Conservation (phyloP, 2,329 filamentous ascomycete genomes). For the Aureobasidium sp. region DNA sequence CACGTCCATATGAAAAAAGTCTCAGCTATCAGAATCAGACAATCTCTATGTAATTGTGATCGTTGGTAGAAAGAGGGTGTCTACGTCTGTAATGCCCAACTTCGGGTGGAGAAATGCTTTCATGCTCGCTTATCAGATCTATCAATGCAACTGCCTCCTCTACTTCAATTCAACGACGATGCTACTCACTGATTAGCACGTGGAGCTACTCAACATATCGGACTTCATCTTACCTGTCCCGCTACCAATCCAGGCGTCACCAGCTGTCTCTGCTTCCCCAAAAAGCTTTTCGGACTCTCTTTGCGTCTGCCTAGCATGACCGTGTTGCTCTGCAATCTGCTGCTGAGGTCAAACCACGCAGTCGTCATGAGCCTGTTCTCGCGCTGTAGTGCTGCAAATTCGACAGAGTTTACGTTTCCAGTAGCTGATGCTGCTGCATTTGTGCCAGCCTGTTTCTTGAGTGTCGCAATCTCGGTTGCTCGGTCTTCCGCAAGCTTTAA, state of each 20-base stretch:
- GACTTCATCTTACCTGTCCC: conserved; percentile 14
- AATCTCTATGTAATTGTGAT: too few relatives aligned
- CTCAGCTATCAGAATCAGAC: too few relatives aligned
- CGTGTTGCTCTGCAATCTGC: conserved; percentile 73
- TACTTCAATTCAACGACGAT: neutral
- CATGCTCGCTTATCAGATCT: too few relatives aligned
- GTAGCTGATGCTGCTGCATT: neutral
- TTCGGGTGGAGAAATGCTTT: too few relatives aligned
- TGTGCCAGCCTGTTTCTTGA: conserved; percentile 16
- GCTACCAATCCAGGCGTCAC: conserved; percentile 23
- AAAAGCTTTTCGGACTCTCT: conserved; percentile 72
- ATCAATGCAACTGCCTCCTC: neutral
- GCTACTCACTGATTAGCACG: neutral
- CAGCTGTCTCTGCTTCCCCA: conserved; percentile 67
- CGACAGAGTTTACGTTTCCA: conserved; percentile 19
- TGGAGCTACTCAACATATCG: too few relatives aligned
- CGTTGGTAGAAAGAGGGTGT: too few relatives aligned
- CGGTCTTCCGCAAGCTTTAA: conserved; percentile 15
- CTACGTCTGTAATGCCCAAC: too few relatives aligned
- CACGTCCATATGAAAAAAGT: too few relatives aligned
- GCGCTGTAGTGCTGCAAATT: conserved; percentile 63
- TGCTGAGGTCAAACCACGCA: conserved; percentile 81
- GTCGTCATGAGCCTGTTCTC: conserved; percentile 73
- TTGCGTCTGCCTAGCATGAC: conserved; percentile 68
- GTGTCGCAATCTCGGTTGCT: neutral